Base-by-base conservation (phyloP, 768 basidiomycete genomes). In the Lentinula detonsa region DNA sequence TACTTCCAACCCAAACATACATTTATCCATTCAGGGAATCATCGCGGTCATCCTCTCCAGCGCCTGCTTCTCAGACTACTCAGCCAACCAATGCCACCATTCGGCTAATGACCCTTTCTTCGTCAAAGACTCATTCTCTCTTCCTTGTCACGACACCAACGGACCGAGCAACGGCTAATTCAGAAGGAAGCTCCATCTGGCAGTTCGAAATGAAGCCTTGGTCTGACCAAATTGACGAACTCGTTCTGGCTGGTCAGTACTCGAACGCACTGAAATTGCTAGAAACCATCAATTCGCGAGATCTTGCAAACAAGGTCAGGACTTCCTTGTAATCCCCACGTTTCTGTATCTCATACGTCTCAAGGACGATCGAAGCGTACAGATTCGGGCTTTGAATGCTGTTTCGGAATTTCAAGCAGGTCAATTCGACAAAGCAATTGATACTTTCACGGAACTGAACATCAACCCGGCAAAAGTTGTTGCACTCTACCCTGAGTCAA, bases 381-480 rank as follows among this genome's bases (percentile, higher is more conserved):
- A 80, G 9, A 83, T 94, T 33, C 84, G 86, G 4, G 83, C 85
- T 2, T 79, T 98, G 18, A 82, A 91, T 57, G 94, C 93, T 0
- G 87, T 97, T 0, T 78, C 88, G 0, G 83, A 88, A 62, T 95
- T 95, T 72, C 80, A 82, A 3, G 74, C 78, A 7, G 82, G 80
- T 7, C 80, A 86, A 61, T 95, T 85, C 67, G 87, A 90, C 63
- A 74, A 77, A 1, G 95, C 96, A 1, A 88, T 98, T 60, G 87
- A 97, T 68, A 83, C 86, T 0, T 95, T 98, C 71, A 82, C 95
- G 52, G 85, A 89, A 45, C 85, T 96, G 45, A 89, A 98, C 65
- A 78, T 95, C 65, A 95, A 95, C 67, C 97, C 97, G 0, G 93
- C 95, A 0, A 93, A 95, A 68, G 92, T 99, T 3, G 81, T 98